Conservation (phyloP, 208 protist species). For the Crithidia sp. region DNA sequence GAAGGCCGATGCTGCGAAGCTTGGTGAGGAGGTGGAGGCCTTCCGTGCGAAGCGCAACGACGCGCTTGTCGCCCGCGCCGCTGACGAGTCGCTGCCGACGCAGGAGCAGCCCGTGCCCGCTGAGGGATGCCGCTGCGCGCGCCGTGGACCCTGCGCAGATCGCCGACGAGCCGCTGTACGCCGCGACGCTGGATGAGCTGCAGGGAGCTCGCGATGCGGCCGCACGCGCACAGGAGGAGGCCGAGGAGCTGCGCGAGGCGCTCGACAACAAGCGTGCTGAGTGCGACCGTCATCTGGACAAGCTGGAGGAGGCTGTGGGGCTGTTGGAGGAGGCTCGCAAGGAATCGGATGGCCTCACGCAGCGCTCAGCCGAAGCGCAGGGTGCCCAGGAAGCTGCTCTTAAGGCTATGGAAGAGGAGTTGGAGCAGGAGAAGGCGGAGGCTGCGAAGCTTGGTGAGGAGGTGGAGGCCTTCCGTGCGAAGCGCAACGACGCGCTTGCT, state of each 20-base stretch:
- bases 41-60: conserved; percentile 37
- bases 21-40: conserved; percentile 6
- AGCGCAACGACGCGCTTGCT: not conserved
- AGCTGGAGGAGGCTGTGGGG: conserved; percentile 28
- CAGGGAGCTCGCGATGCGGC: not conserved
- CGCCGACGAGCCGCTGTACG: conserved; percentile 26
- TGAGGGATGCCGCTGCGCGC: conserved; percentile 19
- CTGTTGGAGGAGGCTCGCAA: conserved; percentile 33
- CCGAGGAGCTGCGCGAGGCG: not conserved
- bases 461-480: conserved; percentile 8
- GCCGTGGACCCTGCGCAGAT: conserved; percentile 21
- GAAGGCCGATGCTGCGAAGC: conserved; percentile 1
- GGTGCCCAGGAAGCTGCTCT: not conserved
- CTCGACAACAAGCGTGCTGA: conserved; percentile 12
- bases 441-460: not conserved
- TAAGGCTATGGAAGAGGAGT: not conserved
- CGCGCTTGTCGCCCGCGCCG: conserved; percentile 35
- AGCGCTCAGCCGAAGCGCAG: not conserved
- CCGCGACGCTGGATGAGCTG: conserved; percentile 28
- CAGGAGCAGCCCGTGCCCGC: conserved; percentile 16
- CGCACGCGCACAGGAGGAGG: not conserved
- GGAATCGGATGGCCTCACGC: not conserved
- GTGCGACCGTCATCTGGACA: conserved; percentile 10
- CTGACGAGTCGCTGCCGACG: conserved; percentile 35
- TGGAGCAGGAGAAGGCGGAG: not conserved